These are phyloP conservation scores for Logfia minima DNA, from an alignment of 129 eudicot species.

Conservation along the genomic window DNA sequence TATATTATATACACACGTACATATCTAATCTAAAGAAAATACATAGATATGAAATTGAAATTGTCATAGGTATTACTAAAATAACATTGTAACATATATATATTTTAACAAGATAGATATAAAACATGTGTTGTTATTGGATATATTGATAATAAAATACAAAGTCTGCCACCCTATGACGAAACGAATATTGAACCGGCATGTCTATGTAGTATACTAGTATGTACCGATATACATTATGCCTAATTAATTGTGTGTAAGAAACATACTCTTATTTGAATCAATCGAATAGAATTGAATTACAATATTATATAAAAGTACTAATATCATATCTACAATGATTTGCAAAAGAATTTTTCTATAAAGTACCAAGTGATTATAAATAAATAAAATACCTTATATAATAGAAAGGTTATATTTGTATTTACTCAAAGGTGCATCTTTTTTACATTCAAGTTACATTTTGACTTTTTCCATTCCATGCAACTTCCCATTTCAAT, in stretches of 20 bases:
- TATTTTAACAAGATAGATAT: not conserved
- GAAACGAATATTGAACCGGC: constrained; percentile 13
- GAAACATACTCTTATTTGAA: not conserved
- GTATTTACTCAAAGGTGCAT: constrained; percentile 30
- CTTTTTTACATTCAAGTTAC: constrained; percentile 29
- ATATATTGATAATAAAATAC: not conserved
- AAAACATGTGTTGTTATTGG: constrained; percentile 1
- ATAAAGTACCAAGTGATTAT: not conserved
- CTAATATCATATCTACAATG: not conserved
- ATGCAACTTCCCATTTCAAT: constrained; percentile 13
- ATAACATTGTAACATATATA: too few species aligned
- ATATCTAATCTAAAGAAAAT: too few species aligned
- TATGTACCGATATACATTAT: not conserved
- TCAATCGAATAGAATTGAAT: too few species aligned
- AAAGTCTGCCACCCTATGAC: not conserved
- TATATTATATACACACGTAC: too few species aligned
- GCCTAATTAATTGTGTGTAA: not conserved
- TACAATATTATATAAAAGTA: too few species aligned
- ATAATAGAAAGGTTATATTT: not conserved
- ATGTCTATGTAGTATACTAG: too few species aligned
- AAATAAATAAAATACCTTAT: not conserved
- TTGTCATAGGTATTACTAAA: too few species aligned
- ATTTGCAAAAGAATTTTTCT: constrained; percentile 7
- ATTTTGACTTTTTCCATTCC: constrained; percentile 29
- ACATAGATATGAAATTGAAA: too few species aligned